Conservation (phyloP, 2,329 filamentous ascomycete genomes). For the Zalaria obscura region DNA sequence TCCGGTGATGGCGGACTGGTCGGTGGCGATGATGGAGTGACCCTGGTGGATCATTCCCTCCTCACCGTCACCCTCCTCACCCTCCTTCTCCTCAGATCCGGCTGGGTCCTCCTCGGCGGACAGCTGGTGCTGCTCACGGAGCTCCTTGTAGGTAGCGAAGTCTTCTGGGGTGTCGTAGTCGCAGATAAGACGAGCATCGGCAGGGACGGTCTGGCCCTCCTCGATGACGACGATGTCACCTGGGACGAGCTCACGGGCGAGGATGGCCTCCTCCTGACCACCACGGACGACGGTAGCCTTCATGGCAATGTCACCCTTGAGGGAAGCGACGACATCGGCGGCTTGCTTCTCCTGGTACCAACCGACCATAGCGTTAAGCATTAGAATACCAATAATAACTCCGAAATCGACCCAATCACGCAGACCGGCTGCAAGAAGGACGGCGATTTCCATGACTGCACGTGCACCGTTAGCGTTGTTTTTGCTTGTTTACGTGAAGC, state of each 20-base stretch:
- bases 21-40: slow-evolving; percentile 53
- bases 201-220: slow-evolving; percentile 57
- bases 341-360: slow-evolving; percentile 76
- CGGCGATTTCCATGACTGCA: slow-evolving; percentile 63
- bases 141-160: slow-evolving; percentile 52
- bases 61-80: slow-evolving; percentile 42
- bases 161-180: slow-evolving; percentile 55
- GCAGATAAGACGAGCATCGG: slow-evolving; percentile 58
- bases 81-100: slow-evolving; percentile 45
- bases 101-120: slow-evolving; percentile 44
- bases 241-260: slow-evolving; percentile 60
- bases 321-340: slow-evolving; percentile 57
- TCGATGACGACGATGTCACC: slow-evolving; percentile 64
- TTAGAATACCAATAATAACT: slow-evolving; percentile 62
- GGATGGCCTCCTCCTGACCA: slow-evolving; percentile 53
- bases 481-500: slow-evolving; percentile 1
- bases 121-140: slow-evolving; percentile 38
- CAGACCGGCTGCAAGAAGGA: slow-evolving; percentile 58
- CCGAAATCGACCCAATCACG: slow-evolving; percentile 65
- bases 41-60: slow-evolving; percentile 48
- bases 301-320: slow-evolving; percentile 71
- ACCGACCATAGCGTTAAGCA: slow-evolving; percentile 63
- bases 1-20: slow-evolving; percentile 71
- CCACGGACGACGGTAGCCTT: slow-evolving; percentile 54
- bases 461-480: slow-evolving; percentile 11